Evolutionary conservation across 352 stramenopile species (phyloP), one percentile per base, ranked within the genome.

Genomic region (Pythium angustatum): DNA sequence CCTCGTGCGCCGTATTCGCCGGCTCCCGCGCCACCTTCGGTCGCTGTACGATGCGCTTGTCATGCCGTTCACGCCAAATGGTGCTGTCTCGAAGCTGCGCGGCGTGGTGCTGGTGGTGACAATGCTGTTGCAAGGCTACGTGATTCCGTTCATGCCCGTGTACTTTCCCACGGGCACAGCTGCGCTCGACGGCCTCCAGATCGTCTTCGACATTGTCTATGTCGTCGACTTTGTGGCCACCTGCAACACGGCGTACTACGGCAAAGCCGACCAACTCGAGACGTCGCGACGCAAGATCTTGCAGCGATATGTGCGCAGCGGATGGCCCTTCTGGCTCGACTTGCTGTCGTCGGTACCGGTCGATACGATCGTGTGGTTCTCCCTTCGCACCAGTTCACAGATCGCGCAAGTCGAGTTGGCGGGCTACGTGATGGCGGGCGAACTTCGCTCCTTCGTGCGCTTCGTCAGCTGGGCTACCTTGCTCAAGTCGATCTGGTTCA

Each of bases 171-270:
- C 36, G 8, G 45, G 58, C 21, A 67, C 57, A 0, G 19, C 15
- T 0, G 45, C 31, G 17, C 34, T 63, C 0, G 49, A 63, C 2
- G 52, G 14, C 12, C 51, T 72, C 19, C 40, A 60, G 5, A 56
- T 64, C 24, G n/a, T 38, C 24, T 59, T 72, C 30, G 64, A 72
- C 36, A 38, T 67, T 11, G 27, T 63, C 19, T 67, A 57, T 34
- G 30, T 67, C 4, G 17, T 63, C 45, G 64, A 72, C 45, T 66
- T 72, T 12, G 15, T 67, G 4, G 58, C 56, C 26, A 59, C 6
- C 38, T 72, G 43, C 51, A 72, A 72, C 47, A 72, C 64, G 2
- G 58, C 64, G 26, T 66, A 61, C 47, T 63, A 49, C 22, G 53
- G 40, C 43, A 62, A 64, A 24, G 40, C 56, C 9, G 45, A 67